A percentile compares a stretch with the other conserved stretches of the same genome.
Conservation (phyloP, 2,329 filamentous ascomycete species). For the Paramyrothecium roridum region DNA sequence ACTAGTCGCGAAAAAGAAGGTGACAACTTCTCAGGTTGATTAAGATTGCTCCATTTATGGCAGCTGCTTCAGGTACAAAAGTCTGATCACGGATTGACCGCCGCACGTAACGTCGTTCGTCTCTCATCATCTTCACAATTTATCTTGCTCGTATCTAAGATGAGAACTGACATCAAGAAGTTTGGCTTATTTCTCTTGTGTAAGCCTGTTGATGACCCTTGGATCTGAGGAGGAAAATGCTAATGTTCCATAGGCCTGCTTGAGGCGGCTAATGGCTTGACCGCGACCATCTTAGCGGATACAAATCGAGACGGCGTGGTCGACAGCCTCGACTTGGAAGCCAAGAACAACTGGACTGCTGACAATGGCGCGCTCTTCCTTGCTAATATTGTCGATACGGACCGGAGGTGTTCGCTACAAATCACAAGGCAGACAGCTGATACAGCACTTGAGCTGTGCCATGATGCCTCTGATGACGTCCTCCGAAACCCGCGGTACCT, state of each 20-base stretch:
- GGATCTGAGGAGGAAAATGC: not conserved
- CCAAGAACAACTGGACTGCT: slow-evolving; percentile 20
- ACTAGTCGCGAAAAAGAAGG: no score
- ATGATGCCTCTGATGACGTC: slow-evolving; percentile 30
- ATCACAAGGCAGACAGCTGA: slow-evolving; percentile 5
- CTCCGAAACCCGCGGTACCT: slow-evolving; percentile 24
- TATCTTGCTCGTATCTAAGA: no score
- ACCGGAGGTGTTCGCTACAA: slow-evolving; percentile 21
- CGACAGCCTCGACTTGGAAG: slow-evolving; percentile 16
- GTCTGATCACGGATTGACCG: no score
- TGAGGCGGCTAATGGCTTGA: not conserved
- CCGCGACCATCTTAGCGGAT: slow-evolving; percentile 24
- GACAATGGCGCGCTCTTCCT: slow-evolving; percentile 29
- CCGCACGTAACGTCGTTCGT: no score
- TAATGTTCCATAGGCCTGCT: not conserved
- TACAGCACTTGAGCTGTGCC: slow-evolving; percentile 22
- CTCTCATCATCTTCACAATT: no score
- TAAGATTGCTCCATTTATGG: no score
- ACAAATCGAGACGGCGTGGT: slow-evolving; percentile 32
- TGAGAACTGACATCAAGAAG: no score
- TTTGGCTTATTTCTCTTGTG: no score
- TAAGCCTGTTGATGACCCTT: no score
- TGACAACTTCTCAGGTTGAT: no score
- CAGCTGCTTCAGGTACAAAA: no score
- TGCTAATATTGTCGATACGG: slow-evolving; percentile 31